These are phyloP conservation scores for Grigorovia yakushimaensis DNA, from an alignment of 805 yeast genomes.

Conservation along the genomic window DNA sequence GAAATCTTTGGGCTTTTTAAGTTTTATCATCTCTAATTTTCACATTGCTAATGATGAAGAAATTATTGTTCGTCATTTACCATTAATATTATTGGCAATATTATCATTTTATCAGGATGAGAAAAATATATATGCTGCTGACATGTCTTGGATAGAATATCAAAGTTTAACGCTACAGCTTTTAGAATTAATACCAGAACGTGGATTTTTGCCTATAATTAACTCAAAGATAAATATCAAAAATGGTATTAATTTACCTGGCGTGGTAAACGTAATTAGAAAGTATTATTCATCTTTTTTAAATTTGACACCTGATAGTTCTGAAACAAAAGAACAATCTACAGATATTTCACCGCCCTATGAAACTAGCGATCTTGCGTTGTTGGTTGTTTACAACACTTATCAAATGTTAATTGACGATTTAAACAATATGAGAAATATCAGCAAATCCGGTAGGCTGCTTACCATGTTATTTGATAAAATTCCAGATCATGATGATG, in stretches of 20 bases:
- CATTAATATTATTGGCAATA: slow-evolving; percentile 49
- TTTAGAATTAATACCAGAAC: slow-evolving; percentile 48
- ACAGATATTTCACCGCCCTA: slow-evolving; percentile 31
- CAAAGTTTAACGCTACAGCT: slow-evolving; percentile 29
- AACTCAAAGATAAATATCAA: slow-evolving; percentile 26
- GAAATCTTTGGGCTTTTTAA: slow-evolving; percentile 37
- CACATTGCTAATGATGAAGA: slow-evolving; percentile 74
- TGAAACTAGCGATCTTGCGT: slow-evolving; percentile 34
- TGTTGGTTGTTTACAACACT: slow-evolving; percentile 29
- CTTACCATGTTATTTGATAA: slow-evolving; percentile 33
- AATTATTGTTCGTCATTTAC: slow-evolving; percentile 66
- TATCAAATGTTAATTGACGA: slow-evolving; percentile 21
- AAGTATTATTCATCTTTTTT: slow-evolving; percentile 24
- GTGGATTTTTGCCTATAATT: slow-evolving; percentile 50
- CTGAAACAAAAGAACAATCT: slow-evolving; percentile 5
- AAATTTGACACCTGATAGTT: slow-evolving; percentile 9
- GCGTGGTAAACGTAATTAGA: slow-evolving; percentile 24
- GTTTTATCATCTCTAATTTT: slow-evolving; percentile 54
- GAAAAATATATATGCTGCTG: slow-evolving; percentile 1
- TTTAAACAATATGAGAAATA: slow-evolving; percentile 11
- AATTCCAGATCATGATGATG: slow-evolving; percentile 33
- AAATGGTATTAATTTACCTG: slow-evolving; percentile 9
- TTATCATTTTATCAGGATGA: slow-evolving; percentile 24
- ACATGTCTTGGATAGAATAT: background rate
- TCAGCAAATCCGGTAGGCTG: slow-evolving; percentile 30